Percentiles rank a stretch among this genome's conserved stretches.
phyloP scores from a whole-genome alignment of 805 yeast genomes.

The Tetrapisispora namnaoensis region DNA sequence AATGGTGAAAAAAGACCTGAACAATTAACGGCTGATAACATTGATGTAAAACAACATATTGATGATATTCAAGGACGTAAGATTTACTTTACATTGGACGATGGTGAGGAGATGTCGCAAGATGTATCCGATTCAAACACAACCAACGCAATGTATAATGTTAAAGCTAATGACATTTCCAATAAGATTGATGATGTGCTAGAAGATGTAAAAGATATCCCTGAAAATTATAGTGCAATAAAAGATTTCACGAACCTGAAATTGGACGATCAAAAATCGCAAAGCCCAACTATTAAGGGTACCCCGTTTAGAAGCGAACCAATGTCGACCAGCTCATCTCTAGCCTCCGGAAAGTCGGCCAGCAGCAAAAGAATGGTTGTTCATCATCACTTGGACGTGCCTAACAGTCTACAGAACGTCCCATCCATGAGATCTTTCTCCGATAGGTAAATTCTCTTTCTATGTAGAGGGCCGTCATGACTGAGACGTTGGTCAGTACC shows the following conservation, averaged over 20 bases:
- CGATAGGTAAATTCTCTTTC: not conserved
- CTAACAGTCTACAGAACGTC: constrained; percentile 9
- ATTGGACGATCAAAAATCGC: not conserved
- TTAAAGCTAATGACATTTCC: not conserved
- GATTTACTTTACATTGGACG: constrained; percentile 7
- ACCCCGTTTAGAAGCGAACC: not conserved
- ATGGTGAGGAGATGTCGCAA: constrained; percentile 4
- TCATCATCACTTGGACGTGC: constrained; percentile 14
- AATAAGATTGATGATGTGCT: not conserved
- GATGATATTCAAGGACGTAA: constrained; percentile 2
- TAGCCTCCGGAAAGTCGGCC: not conserved
- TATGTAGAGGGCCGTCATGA: too few relatives aligned
- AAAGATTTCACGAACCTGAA: not conserved
- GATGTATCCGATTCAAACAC: not conserved
- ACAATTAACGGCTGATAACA: not conserved
- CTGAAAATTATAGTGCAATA: not conserved
- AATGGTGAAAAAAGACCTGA: too few relatives aligned
- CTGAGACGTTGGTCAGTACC: not conserved
- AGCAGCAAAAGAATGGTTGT: constrained; percentile 6
- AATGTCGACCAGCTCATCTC: not conserved
- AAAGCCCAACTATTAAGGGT: not conserved
- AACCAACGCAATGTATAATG: not conserved
- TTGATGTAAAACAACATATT: constrained; percentile 1
- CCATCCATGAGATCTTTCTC: constrained; percentile 3
- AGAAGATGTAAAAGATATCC: not conserved